Evolutionary conservation across 2,329 filamentous ascomycete species (phyloP).

Genomic region (Aspergillus phoenicis): DNA sequence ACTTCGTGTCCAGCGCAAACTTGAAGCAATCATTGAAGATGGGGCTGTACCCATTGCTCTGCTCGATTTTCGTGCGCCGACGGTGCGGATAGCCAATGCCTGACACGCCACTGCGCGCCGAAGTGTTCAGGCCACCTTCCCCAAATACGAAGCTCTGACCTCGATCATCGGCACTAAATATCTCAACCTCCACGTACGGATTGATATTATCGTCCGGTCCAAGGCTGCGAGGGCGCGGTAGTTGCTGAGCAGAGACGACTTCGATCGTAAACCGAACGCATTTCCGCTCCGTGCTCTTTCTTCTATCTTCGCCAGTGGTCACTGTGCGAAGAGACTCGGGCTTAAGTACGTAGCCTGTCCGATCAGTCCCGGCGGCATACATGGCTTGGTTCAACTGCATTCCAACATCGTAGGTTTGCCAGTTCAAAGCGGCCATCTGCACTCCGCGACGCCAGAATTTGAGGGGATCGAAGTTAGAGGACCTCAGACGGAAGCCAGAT

Average conservation of each 20-base stretch:
- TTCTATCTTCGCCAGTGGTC: slow-evolving; percentile 31
- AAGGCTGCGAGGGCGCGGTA: slow-evolving; percentile 78
- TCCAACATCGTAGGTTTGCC: slow-evolving; percentile 95
- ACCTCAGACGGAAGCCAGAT: slow-evolving; percentile 75
- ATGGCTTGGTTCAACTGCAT: slow-evolving; percentile 98
- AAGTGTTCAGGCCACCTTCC: slow-evolving; percentile 67
- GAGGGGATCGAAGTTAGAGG: slow-evolving; percentile 92
- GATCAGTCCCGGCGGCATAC: slow-evolving; percentile 87
- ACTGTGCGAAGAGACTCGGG: slow-evolving; percentile 72
- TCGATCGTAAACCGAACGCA: slow-evolving; percentile 83
- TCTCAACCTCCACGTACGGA: slow-evolving; percentile 91
- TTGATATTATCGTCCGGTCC: slow-evolving; percentile 77
- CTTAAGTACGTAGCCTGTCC: slow-evolving; percentile 91
- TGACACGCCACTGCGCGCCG: slow-evolving; percentile 64
- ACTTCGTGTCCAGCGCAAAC: slow-evolving; percentile 87
- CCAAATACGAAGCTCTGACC: slow-evolving; percentile 70
- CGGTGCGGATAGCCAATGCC: slow-evolving; percentile 73
- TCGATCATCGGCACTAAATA: slow-evolving; percentile 92
- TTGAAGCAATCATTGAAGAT: slow-evolving; percentile 78
- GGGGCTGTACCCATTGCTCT: slow-evolving; percentile 92
- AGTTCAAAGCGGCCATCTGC: slow-evolving; percentile 97
- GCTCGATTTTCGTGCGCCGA: slow-evolving; percentile 76
- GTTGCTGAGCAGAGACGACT: slow-evolving; percentile 89
- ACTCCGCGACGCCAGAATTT: slow-evolving; percentile 93
- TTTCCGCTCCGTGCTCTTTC: slow-evolving; percentile 72